Percentiles rank a stretch among this genome's conserved stretches.
Evolutionary conservation across 148 eudicot genomes (phyloP).

Genomic region (Pharnaceum exiguum): DNA sequence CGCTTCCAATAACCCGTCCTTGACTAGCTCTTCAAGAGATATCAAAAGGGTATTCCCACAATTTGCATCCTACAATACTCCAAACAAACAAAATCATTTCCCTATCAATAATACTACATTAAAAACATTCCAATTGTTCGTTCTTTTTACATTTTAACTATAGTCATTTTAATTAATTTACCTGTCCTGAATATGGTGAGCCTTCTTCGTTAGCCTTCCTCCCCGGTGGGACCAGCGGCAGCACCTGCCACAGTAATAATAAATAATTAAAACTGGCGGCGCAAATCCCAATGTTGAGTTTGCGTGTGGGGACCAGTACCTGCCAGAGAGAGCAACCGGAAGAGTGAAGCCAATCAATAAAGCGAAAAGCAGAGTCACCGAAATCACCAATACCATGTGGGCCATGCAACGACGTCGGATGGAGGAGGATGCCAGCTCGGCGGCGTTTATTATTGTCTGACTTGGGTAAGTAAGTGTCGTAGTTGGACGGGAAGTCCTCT

Average conservation of each 20-base stretch:
- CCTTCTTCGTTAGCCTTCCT: conserved; percentile 85
- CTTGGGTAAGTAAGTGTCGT: conserved; percentile 49
- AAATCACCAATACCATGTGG: conserved; percentile 86
- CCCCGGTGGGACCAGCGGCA: conserved; percentile 98
- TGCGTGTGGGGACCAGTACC: conserved; percentile 27
- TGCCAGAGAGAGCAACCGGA: conserved; percentile 95
- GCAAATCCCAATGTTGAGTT: neutral
- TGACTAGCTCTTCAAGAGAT: conserved; percentile 91
- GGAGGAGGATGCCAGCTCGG: conserved; percentile 81
- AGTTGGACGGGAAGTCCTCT: conserved; percentile 64
- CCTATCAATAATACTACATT: neutral
- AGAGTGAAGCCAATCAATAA: conserved; percentile 76
- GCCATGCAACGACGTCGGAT: conserved; percentile 88
- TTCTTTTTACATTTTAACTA: neutral
- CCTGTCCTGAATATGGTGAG: conserved; percentile 96
- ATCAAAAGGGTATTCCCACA: conserved; percentile 96
- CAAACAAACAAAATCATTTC: conserved; percentile 8
- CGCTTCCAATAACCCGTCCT: conserved; percentile 76
- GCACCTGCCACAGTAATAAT: conserved; percentile 48
- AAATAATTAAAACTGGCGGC: neutral
- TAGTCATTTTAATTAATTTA: too few relatives aligned
- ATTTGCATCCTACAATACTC: conserved; percentile 99
- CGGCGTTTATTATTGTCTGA: conserved; percentile 27
- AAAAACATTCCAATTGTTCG: neutral
- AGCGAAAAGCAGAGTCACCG: conserved; percentile 58